phyloP scores from a whole-genome alignment of 495 filamentous ascomycete genomes.

The Evernia prunastri region DNA sequence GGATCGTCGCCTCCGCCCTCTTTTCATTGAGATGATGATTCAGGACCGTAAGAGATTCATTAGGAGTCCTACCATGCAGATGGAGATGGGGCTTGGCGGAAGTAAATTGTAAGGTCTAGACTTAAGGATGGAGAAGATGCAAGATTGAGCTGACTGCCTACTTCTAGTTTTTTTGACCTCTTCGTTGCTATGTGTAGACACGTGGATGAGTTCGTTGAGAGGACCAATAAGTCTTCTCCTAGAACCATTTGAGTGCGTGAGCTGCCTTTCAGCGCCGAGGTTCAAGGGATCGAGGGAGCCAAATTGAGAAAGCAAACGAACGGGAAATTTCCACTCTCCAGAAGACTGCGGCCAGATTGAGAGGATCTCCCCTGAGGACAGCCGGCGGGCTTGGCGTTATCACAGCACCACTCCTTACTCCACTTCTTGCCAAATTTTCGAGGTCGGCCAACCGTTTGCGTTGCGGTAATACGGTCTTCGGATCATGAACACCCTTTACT shows the following conservation, averaged over 20 bases:
- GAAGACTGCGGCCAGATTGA: constrained; percentile 36
- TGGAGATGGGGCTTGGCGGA: constrained; percentile 89
- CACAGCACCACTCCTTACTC: constrained; percentile 31
- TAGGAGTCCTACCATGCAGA: constrained; percentile 93
- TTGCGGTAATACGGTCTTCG: constrained; percentile 14
- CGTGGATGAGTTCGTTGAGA: constrained; percentile 79
- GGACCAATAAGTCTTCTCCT: constrained; percentile 38
- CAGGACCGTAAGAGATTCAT: constrained; percentile 90
- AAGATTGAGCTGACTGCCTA: neutral
- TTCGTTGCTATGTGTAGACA: constrained; percentile 97
- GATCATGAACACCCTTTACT: constrained; percentile 14
- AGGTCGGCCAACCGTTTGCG: constrained; percentile 40
- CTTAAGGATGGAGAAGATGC: neutral
- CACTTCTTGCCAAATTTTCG: constrained; percentile 33
- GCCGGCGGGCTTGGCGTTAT: constrained; percentile 27
- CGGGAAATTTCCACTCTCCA: constrained; percentile 32
- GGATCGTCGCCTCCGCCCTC: constrained; percentile 82
- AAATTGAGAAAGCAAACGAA: constrained; percentile 30
- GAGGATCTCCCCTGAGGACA: constrained; percentile 22
- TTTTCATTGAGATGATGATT: constrained; percentile 92
- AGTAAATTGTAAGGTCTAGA: constrained; percentile 50
- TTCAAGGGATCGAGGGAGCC: constrained; percentile 20
- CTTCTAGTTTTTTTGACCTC: constrained; percentile 75
- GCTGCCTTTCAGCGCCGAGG: constrained; percentile 2
- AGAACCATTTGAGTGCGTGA: constrained; percentile 35